A percentile compares a stretch with the other conserved stretches of the same genome.
Evolutionary conservation across 257 asterid species (phyloP).

Genomic region (Voacanga thouarsii): DNA sequence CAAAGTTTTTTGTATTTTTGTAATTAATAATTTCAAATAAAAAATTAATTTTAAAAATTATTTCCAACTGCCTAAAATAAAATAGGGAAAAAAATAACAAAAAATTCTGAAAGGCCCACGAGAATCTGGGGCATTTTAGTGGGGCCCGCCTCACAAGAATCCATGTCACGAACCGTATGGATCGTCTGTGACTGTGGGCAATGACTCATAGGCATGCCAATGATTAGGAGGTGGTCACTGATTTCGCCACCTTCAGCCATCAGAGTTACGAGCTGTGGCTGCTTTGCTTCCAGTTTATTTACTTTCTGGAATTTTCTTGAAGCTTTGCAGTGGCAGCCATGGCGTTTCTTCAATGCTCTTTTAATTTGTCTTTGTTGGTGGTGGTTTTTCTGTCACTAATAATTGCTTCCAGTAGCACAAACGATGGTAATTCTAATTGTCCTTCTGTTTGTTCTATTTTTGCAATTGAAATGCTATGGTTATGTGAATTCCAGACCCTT

Average conservation of each 20-base stretch:
- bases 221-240: background rate
- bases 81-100: no score
- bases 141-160: background rate
- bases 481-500: constrained; percentile 2
- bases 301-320: background rate
- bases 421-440: background rate
- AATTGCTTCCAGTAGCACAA: background rate
- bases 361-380: background rate
- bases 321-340: constrained; percentile 8
- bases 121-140: background rate
- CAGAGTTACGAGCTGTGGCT: background rate
- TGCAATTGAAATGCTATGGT: background rate
- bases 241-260: background rate
- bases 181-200: background rate
- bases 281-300: constrained; percentile 1
- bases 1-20: no score
- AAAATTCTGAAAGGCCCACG: background rate
- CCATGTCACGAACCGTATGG: background rate
- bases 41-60: no score
- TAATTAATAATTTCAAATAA: no score
- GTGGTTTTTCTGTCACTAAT: background rate
- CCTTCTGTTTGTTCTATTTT: background rate
- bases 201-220: background rate
- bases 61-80: no score
- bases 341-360: background rate